A percentile compares a stretch with the other conserved stretches of the same genome.
These are phyloP conservation scores for Candida vaughaniae DNA, from an alignment of 805 yeast genomes.

Conservation along the genomic window DNA sequence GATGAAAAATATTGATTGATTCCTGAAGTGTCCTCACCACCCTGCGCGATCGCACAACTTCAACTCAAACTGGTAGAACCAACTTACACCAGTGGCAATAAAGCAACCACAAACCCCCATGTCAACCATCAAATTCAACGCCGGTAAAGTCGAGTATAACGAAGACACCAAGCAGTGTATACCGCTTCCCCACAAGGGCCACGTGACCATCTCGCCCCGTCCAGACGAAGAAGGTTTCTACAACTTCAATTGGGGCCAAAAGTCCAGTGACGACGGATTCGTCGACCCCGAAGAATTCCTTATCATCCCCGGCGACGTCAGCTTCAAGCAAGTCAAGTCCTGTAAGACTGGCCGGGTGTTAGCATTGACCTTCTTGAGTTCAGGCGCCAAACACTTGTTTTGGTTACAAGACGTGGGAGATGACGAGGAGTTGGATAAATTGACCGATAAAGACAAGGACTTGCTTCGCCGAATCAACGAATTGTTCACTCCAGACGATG, in stretches of 20 bases:
- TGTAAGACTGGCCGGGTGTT: slow-evolving; percentile 79
- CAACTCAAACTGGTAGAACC: too few relatives aligned
- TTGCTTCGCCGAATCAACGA: slow-evolving; percentile 49
- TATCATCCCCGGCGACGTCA: slow-evolving; percentile 82
- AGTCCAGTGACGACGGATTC: slow-evolving; percentile 45
- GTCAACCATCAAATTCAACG: slow-evolving; percentile 58
- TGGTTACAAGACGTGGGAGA: slow-evolving; percentile 81
- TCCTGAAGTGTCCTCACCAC: too few relatives aligned
- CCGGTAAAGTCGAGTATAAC: slow-evolving; percentile 72
- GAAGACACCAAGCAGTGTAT: slow-evolving; percentile 61
- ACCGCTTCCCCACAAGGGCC: slow-evolving; percentile 71
- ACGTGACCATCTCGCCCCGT: slow-evolving; percentile 56
- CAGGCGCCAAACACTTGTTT: slow-evolving; percentile 58
- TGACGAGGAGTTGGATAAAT: slow-evolving; percentile 56
- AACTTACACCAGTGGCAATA: too few relatives aligned
- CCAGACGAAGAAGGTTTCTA: slow-evolving; percentile 72
- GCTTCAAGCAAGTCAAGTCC: slow-evolving; percentile 66
- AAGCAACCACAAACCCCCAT: too few relatives aligned
- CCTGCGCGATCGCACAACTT: too few relatives aligned
- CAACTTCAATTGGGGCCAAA: slow-evolving; percentile 72
- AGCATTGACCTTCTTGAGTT: slow-evolving; percentile 59
- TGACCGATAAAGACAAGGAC: slow-evolving; percentile 58
- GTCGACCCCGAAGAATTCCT: slow-evolving; percentile 60
- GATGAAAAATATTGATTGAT: too few relatives aligned
- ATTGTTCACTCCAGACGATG: slow-evolving; percentile 37